Base-by-base conservation (phyloP, 106 monocot genomes). In the Apostasia shenzhenica region DNA sequence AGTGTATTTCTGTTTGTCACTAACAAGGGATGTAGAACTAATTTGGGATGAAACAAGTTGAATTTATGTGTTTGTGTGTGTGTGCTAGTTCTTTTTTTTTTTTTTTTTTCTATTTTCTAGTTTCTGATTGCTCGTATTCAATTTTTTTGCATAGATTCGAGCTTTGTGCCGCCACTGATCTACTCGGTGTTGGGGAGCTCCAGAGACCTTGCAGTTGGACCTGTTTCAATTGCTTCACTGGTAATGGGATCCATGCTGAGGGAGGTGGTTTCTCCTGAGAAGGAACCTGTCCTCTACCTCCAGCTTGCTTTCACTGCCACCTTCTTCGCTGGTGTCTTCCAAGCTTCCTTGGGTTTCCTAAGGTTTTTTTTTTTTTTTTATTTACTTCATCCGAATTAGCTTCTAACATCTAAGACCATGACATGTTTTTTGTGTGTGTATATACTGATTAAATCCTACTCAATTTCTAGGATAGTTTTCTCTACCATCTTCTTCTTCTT, bases 161-260 rank as follows among this genome's bases (percentile, higher is more conserved):
- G 94, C 67, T 95, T 95, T 75, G 94, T 91, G 59, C 94, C 94
- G 6, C 94, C 94, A 67, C 54, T 95, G 63, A 74, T 95, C 47
- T 95, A 95, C 60, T 83, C 91, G 5, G 74, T 88, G 42, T 66
- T 95, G 3, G 94, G 94, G 67, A 95, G 94, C 79, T 95, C 94
- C 1, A 75, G 82, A 61, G 91, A 95, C 54, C 81, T 95, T 1
- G 91, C 94, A 0, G 88, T 95, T 11, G 94, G 94, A 0, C 94
- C 91, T 0, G 91, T 91, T 1, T 88, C 94, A 2, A 86, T 95
- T 9, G 91, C 88, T 44, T 95, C 94, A 3, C 55, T 95, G 48
- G 88, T 95, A 8, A 88, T 95, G 85, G 94, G 91, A 2, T 81
- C 88, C 5, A 88, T 95, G 88, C 71, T 95, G 9, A 79, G 82